These are phyloP conservation scores for Moniliophthora roreri DNA, from an alignment of 1,284 basidiomycete species.

Conservation along the genomic window DNA sequence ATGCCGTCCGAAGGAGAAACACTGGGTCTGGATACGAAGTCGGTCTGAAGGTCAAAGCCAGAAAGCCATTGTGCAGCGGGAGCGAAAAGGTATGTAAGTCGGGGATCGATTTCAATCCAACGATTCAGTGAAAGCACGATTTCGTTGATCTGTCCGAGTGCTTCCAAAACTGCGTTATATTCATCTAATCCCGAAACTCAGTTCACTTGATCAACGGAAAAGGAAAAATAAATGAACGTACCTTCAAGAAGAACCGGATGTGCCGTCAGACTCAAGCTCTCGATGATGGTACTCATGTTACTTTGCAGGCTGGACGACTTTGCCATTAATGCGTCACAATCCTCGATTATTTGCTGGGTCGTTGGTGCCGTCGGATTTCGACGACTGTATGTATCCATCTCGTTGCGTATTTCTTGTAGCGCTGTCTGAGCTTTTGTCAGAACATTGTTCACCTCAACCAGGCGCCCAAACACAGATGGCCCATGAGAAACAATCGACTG, in stretches of 20 bases:
- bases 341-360: not conserved
- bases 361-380: conserved; percentile 25
- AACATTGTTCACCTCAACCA: conserved; percentile 30
- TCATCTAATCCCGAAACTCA: conserved; percentile 33
- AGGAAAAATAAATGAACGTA: conserved; percentile 19
- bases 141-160: conserved; percentile 22
- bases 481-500: conserved; percentile 27
- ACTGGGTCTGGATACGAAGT: conserved; percentile 12
- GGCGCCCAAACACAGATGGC: conserved; percentile 24
- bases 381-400: conserved; percentile 31
- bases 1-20: conserved; percentile 1
- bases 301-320: not conserved
- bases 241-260: conserved; percentile 36
- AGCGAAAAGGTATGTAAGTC: conserved; percentile 44
- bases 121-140: conserved; percentile 19
- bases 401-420: conserved; percentile 41
- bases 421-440: conserved; percentile 35
- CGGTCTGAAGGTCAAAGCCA: conserved; percentile 25
- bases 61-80: conserved; percentile 51
- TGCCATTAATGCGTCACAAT: not conserved
- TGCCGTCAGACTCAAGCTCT: conserved; percentile 28
- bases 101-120: conserved; percentile 42
- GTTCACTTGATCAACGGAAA: conserved; percentile 2
- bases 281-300: conserved; percentile 24
- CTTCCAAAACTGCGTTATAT: conserved; percentile 24